These are phyloP conservation scores for Kazachstania bromeliacearum DNA, from an alignment of 805 yeast species.

Conservation along the genomic window DNA sequence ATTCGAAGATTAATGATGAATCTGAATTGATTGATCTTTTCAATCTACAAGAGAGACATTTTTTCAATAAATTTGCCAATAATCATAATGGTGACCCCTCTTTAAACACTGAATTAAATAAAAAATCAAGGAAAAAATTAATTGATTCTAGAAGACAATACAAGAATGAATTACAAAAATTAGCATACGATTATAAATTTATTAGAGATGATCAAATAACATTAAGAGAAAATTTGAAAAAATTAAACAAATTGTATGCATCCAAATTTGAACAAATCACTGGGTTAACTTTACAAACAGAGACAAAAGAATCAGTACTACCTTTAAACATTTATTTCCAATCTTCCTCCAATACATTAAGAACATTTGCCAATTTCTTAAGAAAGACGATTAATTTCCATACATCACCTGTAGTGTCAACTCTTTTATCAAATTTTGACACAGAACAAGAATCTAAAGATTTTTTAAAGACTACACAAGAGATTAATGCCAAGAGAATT, in stretches of 20 bases:
- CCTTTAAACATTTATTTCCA: slow-evolving; percentile 24
- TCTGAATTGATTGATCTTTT: slow-evolving; percentile 20
- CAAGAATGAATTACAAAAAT: slow-evolving; percentile 11
- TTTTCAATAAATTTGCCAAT: background rate
- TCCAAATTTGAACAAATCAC: slow-evolving; percentile 20
- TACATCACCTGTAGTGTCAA: slow-evolving; percentile 2
- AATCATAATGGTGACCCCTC: background rate
- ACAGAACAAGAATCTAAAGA: slow-evolving; percentile 11
- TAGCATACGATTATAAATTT: slow-evolving; percentile 19
- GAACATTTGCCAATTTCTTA: slow-evolving; percentile 13
- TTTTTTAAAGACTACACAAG: slow-evolving; percentile 12
- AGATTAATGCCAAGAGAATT: slow-evolving; percentile 9
- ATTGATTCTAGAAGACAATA: slow-evolving; percentile 10
- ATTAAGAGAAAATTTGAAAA: slow-evolving; percentile 15
- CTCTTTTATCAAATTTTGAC: slow-evolving; percentile 16
- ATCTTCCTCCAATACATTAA: slow-evolving; percentile 11
- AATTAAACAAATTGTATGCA: slow-evolving; percentile 14
- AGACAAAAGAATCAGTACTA: slow-evolving; percentile 10
- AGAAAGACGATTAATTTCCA: slow-evolving; percentile 16
- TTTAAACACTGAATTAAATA: background rate
- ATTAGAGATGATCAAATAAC: slow-evolving; percentile 21
- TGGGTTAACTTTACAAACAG: slow-evolving; percentile 15
- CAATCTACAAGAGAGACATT: slow-evolving; percentile 3
- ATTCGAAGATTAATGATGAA: slow-evolving; percentile 25
- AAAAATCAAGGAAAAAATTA: slow-evolving; percentile 2